Evolutionary conservation across 73 alveolate genomes (phyloP).

Genomic region (Urostyla sp.): DNA sequence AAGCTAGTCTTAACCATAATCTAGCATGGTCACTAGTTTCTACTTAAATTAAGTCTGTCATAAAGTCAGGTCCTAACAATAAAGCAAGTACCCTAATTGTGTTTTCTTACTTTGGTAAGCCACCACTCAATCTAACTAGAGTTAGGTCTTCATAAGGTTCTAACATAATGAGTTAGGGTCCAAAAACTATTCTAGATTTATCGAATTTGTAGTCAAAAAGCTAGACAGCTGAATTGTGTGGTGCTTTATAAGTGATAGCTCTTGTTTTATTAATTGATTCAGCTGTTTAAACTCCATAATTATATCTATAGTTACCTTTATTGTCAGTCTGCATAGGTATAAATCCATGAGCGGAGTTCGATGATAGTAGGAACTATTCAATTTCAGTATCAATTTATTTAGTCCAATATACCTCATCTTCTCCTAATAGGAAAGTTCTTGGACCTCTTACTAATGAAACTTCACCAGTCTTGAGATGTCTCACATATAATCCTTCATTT

Average conservation of each 20-base stretch:
- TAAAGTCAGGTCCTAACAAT: constrained; percentile 80
- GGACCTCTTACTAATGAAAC: constrained; percentile 82
- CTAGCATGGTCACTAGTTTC: constrained; percentile 91
- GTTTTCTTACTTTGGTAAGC: constrained; percentile 75
- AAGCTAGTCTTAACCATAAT: constrained; percentile 68
- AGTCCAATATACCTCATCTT: constrained; percentile 78
- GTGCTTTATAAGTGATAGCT: constrained; percentile 79
- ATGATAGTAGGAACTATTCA: constrained; percentile 30
- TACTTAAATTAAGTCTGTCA: constrained; percentile 78
- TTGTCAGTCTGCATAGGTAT: constrained; percentile 16
- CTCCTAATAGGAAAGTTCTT: constrained; percentile 72
- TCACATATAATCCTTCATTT: constrained; percentile 85
- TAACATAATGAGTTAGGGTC: constrained; percentile 85
- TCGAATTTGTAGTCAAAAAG: constrained; percentile 75
- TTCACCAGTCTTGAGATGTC: constrained; percentile 80
- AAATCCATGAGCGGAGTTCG: constrained; percentile 18
- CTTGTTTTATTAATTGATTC: constrained; percentile 57
- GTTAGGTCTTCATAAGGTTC: constrained; percentile 88
- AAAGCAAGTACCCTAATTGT: constrained; percentile 61
- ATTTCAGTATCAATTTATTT: constrained; percentile 69
- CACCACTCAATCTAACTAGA: constrained; percentile 75
- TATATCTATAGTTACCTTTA: constrained; percentile 45
- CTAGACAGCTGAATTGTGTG: constrained; percentile 84
- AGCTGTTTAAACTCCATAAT: constrained; percentile 19
- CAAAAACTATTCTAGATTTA: constrained; percentile 78